phyloP scores from a whole-genome alignment of 2,329 filamentous ascomycete genomes.

The Monosporascus sp. region DNA sequence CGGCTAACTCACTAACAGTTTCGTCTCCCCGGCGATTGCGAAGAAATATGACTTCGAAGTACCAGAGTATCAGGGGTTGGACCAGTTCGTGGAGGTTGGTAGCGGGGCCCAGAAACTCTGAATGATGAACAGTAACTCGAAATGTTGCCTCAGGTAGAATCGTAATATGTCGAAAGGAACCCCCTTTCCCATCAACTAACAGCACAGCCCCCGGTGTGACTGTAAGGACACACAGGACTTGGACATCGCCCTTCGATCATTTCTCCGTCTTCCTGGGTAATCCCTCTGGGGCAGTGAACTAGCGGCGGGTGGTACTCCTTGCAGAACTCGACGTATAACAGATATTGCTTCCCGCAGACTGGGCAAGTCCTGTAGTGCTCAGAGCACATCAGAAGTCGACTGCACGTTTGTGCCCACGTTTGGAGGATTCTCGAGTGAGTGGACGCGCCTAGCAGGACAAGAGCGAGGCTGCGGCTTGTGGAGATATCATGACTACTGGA shows the following conservation, averaged over 20 bases:
- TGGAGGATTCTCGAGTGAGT: background rate
- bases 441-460: background rate
- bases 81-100: constrained; percentile 80
- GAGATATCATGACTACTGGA: background rate
- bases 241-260: constrained; percentile 53
- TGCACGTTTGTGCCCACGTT: background rate
- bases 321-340: constrained; percentile 56
- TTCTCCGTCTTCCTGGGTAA: constrained; percentile 31
- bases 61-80: constrained; percentile 76
- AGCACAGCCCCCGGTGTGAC: constrained; percentile 48
- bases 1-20: constrained; percentile 45
- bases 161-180: background rate
- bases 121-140: constrained; percentile 11
- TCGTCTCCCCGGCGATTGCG: constrained; percentile 72
- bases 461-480: background rate
- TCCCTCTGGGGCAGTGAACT: constrained; percentile 42
- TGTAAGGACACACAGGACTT: constrained; percentile 57
- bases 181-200: constrained; percentile 40
- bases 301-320: constrained; percentile 44
- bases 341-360: constrained; percentile 56
- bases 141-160: background rate
- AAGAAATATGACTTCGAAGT: constrained; percentile 83
- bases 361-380: constrained; percentile 53
- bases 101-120: constrained; percentile 48
- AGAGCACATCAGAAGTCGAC: constrained; percentile 50